Evolutionary conservation across 179 eudicot species (phyloP), one percentile per base, ranked within the genome.

Genomic region (Actinidia chinensis): DNA sequence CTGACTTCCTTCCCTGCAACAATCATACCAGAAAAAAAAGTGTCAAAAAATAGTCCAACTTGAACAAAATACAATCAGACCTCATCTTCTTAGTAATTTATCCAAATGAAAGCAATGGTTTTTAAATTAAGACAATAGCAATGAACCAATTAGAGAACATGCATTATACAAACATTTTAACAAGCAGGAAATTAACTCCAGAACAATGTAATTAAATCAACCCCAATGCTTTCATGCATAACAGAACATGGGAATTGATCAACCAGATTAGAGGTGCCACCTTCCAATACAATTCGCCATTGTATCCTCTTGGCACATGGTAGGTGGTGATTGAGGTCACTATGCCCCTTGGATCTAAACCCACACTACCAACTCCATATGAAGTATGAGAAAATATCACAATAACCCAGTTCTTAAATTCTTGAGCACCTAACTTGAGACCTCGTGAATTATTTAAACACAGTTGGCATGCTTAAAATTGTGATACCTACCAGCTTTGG

Each of bases 1-100:
- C 91, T 89, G 23, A 79, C 81, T 63, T 76, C 82, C 61, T 89
- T 89, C 61, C 91, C 90, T 89, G 80, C 65, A 14, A 74, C 56
- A 7, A 0, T 2, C 52, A 23, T 13, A 23, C 1, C 23, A 6
- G 7, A 1, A 2, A 13, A 11, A 25, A 60, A 14, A 25, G 2
- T 14, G 4, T 64, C 6, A 64, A 36, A 36, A 36, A 36, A 36
- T 36, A 36, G 40, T 36, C 40, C 40, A 36, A 36, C 40, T 36
- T 33, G n/a, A 54, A 36, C 25, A 18, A 40, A 54, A 54, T 42
- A 25, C 20, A 8, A 47, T 50, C 23, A 22, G 56, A 15, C 58
- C 20, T 71, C 13, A 6, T 51, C 43, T 25, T 71, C 15, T 0
- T 15, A 71, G 9, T n/a, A 42, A 48, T 6, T n/a, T 55, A 42